phyloP scores from a whole-genome alignment of 192 early-diverging fungal species.

The Lobosporangium transversale region DNA sequence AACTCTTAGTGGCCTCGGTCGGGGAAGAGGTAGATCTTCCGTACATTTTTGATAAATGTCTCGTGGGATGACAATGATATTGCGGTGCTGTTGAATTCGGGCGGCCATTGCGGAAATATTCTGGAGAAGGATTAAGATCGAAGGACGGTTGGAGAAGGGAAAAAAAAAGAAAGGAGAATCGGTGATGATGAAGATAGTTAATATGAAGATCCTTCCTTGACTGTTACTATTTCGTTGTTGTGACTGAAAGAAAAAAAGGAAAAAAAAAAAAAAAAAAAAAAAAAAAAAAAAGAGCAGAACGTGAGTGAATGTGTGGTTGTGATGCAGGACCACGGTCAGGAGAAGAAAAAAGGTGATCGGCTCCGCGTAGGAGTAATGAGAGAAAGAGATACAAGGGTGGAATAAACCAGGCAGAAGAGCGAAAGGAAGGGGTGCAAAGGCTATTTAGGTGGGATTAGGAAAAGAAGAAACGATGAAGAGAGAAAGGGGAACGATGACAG shows the following conservation, averaged over 20 bases:
- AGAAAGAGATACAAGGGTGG: not conserved
- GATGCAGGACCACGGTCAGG: not conserved
- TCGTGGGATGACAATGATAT: slow-evolving; percentile 36
- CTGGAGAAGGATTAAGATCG: not conserved
- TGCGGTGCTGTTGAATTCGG: slow-evolving; percentile 24
- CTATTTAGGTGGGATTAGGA: too few species aligned
- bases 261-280: not conserved
- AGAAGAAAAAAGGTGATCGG: not conserved
- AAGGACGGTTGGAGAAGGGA: not conserved
- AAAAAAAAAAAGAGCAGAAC: not conserved
- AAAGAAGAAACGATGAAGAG: too few species aligned
- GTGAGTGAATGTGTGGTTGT: not conserved
- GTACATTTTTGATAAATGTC: slow-evolving; percentile 44
- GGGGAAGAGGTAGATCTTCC: slow-evolving; percentile 15
- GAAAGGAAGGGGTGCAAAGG: not conserved
- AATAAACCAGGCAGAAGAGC: not conserved
- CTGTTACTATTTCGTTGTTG: too few species aligned
- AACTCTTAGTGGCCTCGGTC: slow-evolving; percentile 10
- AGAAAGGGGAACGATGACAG: too few species aligned
- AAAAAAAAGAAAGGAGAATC: not conserved
- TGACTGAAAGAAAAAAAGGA: not conserved
- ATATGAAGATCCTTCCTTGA: too few species aligned
- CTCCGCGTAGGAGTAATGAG: not conserved
- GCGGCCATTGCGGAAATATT: slow-evolving; percentile 10
- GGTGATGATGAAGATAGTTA: not conserved